phyloP scores from a whole-genome alignment of 2,329 filamentous ascomycete species.

The Didymella pinodella region DNA sequence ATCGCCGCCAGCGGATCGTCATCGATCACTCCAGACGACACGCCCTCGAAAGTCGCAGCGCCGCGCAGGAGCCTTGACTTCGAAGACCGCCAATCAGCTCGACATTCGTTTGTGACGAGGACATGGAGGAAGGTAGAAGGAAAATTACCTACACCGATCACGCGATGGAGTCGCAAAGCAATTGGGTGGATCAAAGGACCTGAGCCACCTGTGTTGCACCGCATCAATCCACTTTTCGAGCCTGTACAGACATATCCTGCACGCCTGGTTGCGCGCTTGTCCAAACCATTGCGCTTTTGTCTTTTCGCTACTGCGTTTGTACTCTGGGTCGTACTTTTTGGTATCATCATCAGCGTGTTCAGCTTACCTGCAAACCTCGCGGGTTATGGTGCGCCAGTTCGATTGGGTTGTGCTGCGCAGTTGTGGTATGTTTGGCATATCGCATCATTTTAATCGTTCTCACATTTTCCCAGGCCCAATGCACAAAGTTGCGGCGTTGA shows the following conservation, averaged over 20 bases:
- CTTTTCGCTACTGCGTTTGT: constrained; percentile 66
- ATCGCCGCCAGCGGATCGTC: constrained; percentile 14
- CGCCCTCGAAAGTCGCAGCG: constrained; percentile 11
- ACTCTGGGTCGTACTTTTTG: constrained; percentile 73
- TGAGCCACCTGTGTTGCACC: constrained; percentile 52
- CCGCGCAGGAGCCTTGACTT: constrained; percentile 11
- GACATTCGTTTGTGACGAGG: neutral
- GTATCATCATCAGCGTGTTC: constrained; percentile 70
- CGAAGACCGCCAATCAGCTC: constrained; percentile 1
- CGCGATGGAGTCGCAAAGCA: constrained; percentile 29
- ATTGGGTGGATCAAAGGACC: constrained; percentile 58
- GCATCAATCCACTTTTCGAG: constrained; percentile 65
- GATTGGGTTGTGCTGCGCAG: constrained; percentile 70
- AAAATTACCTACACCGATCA: constrained; percentile 26
- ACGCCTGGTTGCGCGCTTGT: constrained; percentile 65
- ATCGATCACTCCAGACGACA: constrained; percentile 6
- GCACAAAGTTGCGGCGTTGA: constrained; percentile 59
- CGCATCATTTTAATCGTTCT: neutral
- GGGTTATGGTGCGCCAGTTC: constrained; percentile 72
- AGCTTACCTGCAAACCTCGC: constrained; percentile 65
- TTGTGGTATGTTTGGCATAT: constrained; percentile 64
- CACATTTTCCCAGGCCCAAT: constrained; percentile 37
- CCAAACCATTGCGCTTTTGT: constrained; percentile 62
- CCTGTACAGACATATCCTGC: constrained; percentile 71
- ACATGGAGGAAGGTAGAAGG: constrained; percentile 1